These are phyloP conservation scores for Phytopythium cucurbitacearum DNA, from an alignment of 352 stramenopile species.

Conservation along the genomic window DNA sequence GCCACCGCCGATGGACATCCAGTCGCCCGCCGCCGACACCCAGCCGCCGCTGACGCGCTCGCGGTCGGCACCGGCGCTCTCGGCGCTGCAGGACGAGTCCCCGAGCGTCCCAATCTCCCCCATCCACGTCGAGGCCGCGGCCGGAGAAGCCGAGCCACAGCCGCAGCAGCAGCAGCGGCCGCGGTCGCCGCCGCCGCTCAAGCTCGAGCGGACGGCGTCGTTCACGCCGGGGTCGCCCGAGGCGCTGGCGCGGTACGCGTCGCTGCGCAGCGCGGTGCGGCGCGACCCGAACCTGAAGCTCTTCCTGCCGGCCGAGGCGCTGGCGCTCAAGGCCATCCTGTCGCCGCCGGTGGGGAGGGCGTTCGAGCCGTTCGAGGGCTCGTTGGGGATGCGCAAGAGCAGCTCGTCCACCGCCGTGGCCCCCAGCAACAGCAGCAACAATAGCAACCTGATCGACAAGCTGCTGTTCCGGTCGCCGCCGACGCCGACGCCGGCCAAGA, in stretches of 20 bases:
- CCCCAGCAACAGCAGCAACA: not conserved
- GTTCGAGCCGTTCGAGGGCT: too few relatives aligned
- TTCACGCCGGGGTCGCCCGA: constrained; percentile 15
- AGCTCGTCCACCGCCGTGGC: not conserved
- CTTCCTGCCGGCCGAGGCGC: constrained; percentile 45
- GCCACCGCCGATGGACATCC: too few relatives aligned
- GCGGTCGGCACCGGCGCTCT: constrained; percentile 1
- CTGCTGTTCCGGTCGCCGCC: not conserved
- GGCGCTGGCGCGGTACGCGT: too few relatives aligned
- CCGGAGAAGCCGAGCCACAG: not conserved
- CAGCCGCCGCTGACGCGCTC: not conserved
- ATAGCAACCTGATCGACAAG: constrained; percentile 1
- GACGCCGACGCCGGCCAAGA: constrained; percentile 12
- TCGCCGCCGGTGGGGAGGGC: constrained; percentile 18
- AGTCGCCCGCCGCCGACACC: not conserved
- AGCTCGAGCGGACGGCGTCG: constrained; percentile 10
- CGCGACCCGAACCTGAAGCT: constrained; percentile 37
- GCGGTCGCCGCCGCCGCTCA: too few relatives aligned
- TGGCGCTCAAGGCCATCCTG: constrained; percentile 54
- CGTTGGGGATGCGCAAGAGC: constrained; percentile 3
- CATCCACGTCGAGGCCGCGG: too few relatives aligned
- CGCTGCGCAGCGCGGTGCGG: constrained; percentile 5
- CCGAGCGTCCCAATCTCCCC: too few relatives aligned
- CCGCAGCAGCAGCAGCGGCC: not conserved
- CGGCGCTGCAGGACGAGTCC: constrained; percentile 10